Percentiles rank a stretch among this genome's conserved stretches.
Evolutionary conservation across 495 filamentous ascomycete genomes (phyloP).

Genomic region (Terfezia claveryi): DNA sequence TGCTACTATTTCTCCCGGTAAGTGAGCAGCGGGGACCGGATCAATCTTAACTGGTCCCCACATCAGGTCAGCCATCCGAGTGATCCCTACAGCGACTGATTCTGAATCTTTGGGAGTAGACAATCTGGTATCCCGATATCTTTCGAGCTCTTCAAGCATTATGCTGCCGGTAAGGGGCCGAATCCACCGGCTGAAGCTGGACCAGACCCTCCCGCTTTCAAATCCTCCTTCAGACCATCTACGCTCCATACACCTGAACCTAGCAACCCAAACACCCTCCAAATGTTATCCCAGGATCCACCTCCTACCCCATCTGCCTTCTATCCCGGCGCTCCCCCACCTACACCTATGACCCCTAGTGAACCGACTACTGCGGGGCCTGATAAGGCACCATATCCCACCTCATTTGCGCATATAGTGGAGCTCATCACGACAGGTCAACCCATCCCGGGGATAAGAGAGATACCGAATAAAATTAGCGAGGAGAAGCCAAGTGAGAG

Average conservation of each 20-base stretch:
- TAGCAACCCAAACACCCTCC: background rate
- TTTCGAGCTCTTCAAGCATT: conserved; percentile 8
- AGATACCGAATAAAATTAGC: conserved; percentile 63
- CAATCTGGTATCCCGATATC: conserved; percentile 10
- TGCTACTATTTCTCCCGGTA: conserved; percentile 21
- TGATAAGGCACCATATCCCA: conserved; percentile 48
- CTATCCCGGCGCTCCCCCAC: conserved; percentile 12
- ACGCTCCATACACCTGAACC: too few species aligned
- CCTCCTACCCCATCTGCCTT: background rate
- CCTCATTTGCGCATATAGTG: conserved; percentile 70
- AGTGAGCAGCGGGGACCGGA: background rate
- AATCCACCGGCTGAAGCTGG: background rate
- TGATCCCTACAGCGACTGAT: too few species aligned
- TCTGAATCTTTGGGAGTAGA: conserved; percentile 3
- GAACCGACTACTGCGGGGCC: background rate
- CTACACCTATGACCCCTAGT: background rate
- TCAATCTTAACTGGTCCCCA: background rate
- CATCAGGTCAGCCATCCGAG: too few species aligned
- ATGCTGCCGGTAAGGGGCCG: background rate
- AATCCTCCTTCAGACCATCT: background rate
- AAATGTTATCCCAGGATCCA: background rate
- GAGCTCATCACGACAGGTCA: conserved; percentile 68
- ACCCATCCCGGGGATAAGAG: conserved; percentile 67
- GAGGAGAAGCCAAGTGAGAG: conserved; percentile 7
- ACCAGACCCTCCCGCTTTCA: background rate